Percentiles rank a stretch among this genome's conserved stretches.
Conservation (phyloP, 208 protist species). For the Phytomonas sp. region DNA sequence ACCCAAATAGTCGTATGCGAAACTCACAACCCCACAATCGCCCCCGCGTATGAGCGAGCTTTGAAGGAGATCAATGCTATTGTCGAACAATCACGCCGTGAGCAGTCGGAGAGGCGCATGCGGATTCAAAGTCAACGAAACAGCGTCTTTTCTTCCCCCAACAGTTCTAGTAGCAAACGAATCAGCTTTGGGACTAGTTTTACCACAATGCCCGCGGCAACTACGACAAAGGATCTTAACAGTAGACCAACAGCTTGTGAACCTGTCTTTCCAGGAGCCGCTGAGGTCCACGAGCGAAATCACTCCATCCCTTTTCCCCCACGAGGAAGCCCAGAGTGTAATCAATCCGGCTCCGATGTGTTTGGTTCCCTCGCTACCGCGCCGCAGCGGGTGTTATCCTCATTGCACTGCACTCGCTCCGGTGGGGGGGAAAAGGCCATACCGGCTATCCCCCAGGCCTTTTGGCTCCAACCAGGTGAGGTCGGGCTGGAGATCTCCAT, state of each 20-base stretch:
- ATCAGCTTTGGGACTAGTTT: neutral
- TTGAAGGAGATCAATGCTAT: slow-evolving; percentile 23
- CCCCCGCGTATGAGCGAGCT: slow-evolving; percentile 17
- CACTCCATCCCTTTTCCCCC: neutral
- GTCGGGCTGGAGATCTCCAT: slow-evolving; percentile 28
- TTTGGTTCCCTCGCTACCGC: neutral
- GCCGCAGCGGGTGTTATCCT: too few species aligned
- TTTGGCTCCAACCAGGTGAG: slow-evolving; percentile 15
- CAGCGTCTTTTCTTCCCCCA: neutral
- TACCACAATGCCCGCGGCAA: too few species aligned
- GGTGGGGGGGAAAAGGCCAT: too few species aligned
- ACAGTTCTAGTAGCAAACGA: neutral
- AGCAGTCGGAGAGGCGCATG: neutral
- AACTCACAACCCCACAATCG: slow-evolving; percentile 29
- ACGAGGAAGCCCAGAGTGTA: neutral
- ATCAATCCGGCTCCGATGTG: neutral
- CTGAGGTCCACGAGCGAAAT: neutral
- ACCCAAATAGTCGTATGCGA: slow-evolving; percentile 30
- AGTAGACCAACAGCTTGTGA: neutral
- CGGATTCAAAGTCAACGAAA: neutral
- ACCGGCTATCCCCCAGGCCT: slow-evolving; percentile 7
- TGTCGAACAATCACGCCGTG: slow-evolving; percentile 1
- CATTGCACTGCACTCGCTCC: too few species aligned
- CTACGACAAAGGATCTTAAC: neutral
- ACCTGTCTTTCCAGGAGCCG: neutral